Base-by-base conservation (phyloP, 2,329 filamentous ascomycete species). In the Colletotrichum salicis region DNA sequence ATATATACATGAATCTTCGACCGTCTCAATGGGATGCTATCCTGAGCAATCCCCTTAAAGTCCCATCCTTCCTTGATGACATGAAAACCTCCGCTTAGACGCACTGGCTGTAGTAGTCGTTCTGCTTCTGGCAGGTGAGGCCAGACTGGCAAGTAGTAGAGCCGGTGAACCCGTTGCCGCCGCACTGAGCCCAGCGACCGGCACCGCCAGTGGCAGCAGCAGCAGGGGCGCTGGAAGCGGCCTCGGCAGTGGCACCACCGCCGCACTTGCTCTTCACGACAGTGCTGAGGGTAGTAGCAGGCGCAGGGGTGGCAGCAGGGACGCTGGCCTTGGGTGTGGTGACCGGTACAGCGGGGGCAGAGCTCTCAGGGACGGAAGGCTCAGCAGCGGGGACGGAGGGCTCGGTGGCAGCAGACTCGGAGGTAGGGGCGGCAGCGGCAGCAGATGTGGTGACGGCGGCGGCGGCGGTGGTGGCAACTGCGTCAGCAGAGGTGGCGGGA, bases 101-200 rank as follows among this genome's bases (percentile, higher is more conserved):
- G 75, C 84, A 85, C 76, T 86, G 83, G 27, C 65, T 81, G 77
- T 85, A 85, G 73, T 76, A 85, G 64, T 79, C 77, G 75, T 85
- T 85, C 67, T 78, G 45, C 70, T 78, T 79, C 55, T 74, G 77
- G 78, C 83, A 86, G 24, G 76, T 83, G 56, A 68, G 79, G 11
- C 79, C 79, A 24, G 76, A 73, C 29, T 72, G 77, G 75, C 84
- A 85, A 10, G 72, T 73, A 3, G 77, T 83, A 57, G 82, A 76
- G 19, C 84, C 83, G 15, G 60, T 78, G 71, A 75, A 85, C 41
- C 76, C 79, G 57, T 22, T 73, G 19, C 83, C 82, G 31, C 81
- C 83, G 56, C 83, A 85, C 74, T 84, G 82, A 10, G 76, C 81
- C 72, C 77, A 84, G 55, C 76, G 78, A 12, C 74, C 73, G 13